Evolutionary conservation across 1,139 yeast genomes (phyloP), one percentile per base, ranked within the genome.

Genomic region (Torulaspora globosa): DNA sequence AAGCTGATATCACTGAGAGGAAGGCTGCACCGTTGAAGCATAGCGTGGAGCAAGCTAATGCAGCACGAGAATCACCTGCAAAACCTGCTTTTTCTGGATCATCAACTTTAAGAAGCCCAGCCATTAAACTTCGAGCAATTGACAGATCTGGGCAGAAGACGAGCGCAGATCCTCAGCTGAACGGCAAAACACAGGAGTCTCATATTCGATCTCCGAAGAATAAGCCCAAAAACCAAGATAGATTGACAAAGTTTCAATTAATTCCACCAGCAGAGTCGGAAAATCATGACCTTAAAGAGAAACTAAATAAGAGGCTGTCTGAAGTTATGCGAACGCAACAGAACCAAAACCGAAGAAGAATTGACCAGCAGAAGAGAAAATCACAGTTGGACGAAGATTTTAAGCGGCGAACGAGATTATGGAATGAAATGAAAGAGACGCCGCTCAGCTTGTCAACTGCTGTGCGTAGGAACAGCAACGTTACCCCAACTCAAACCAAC

Each of bases 301-400:
- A 62, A 49, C 39, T 63, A 27, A 57, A 59, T 36, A 61, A 61
- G 47, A 52, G 67, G 32, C 45, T 63, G 32, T 59, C 66, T 15
- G 66, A 60, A 29, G 65, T 63, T 3, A 56, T 60, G 53, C 52
- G 65, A 38, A 58, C 60, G 21, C 67, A 63, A 46, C 64, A 60
- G 41, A 62, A 61, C 38, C 63, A 57, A 36, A 56, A 54, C 23
- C 50, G 57, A 27, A 51, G 56, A 34, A 54, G 57, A 36, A 57
- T 51, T 32, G 58, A 57, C 18, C 58, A 56, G 21, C 59, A 59
- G 37, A 58, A 58, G 44, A 52, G 61, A 23, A 56, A 53, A 42
- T 56, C 65, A 1, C 60, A 58, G 27, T 35, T 58, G 18, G 63
- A 59, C 19, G 57, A 55, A n/a, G 65, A 59, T 12, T 36, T 43